Evolutionary conservation across 108 stramenopile species (phyloP), one percentile per base, ranked within the genome.

Genomic region (Fistulifera pelliculosa): DNA sequence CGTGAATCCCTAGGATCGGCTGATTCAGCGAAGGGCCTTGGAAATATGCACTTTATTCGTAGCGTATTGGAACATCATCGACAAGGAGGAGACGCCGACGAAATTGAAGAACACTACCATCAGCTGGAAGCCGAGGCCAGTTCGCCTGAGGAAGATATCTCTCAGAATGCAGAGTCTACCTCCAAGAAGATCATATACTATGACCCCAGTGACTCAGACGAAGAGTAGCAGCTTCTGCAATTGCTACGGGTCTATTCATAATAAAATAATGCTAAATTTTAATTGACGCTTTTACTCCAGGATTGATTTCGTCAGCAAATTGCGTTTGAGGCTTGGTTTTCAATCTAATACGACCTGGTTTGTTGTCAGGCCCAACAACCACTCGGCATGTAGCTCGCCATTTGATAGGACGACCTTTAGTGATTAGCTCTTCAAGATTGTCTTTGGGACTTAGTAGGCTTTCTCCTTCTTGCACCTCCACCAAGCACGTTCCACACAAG

Each of bases 11-110:
- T 18, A 3, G 28, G 35, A 16, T 47, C 47, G 5, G 65, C 78
- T 12, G 69, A 72, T 0, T 84, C 88, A 16, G 70, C 79, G 64
- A 57, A 61, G 27, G 83, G 87, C 16, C 74, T 93, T 11, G 91
- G 91, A 1, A 80, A 75, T 47, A 84, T 85, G 82, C 68, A 83
- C 52, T 93, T 93, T 38, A 82, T 93, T 48, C 68, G 85, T 15
- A 85, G 83, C 63, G 83, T 93, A 23, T 52, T 93, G 18, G 83
- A 93, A 31, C 81, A 93, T 60, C 80, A 81, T 56, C 71, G 81
- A 13, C 58, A 76, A 16, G 91, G 91, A 25, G 91, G 91, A 1
- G 65, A 77, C 26, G 66, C 72, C 8, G 74, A 88, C 17, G 75
- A 84, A 38, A 74, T 93, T 44, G 91, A 93, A 52, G 45, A 60